These are phyloP conservation scores for Cavenderia fasciculata DNA, from an alignment of 78 protist species.

Conservation along the genomic window DNA sequence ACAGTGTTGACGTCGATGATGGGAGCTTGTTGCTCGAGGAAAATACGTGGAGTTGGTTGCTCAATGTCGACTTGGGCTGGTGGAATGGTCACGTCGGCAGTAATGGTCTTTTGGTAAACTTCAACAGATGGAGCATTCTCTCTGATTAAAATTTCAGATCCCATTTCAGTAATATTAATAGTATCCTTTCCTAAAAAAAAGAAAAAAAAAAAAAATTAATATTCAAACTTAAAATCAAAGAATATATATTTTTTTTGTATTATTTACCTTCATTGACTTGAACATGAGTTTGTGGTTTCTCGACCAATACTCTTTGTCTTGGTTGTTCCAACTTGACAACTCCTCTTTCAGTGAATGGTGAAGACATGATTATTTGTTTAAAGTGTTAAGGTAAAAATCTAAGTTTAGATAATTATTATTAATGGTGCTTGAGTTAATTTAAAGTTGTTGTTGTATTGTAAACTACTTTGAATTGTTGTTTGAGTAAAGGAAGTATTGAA, in stretches of 20 bases:
- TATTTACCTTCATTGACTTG: slow-evolving; percentile 48
- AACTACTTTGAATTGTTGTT: too few species aligned
- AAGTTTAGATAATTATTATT: too few species aligned
- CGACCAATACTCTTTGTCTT: slow-evolving; percentile 67
- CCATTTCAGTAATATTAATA: slow-evolving; percentile 29
- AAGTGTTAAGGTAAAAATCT: too few species aligned
- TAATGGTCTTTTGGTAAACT: slow-evolving; percentile 10
- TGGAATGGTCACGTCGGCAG: slow-evolving; percentile 54
- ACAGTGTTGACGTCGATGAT: slow-evolving; percentile 60
- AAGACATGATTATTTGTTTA: too few species aligned
- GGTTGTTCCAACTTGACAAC: slow-evolving; percentile 74
- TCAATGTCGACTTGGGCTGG: slow-evolving; percentile 70
- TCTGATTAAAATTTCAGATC: slow-evolving; percentile 46
- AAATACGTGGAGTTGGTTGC: slow-evolving; percentile 72
- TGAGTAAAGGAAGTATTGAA: too few species aligned
- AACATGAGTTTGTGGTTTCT: slow-evolving; percentile 64
- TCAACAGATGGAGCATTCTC: slow-evolving; percentile 46
- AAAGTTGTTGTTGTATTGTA: too few species aligned
- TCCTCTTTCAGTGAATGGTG: too few species aligned
- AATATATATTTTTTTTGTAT: too few species aligned
- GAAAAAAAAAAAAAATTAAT: too few species aligned
- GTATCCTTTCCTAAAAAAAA: slow-evolving; percentile 38
- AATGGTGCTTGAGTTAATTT: too few species aligned
- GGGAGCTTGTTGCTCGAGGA: slow-evolving; percentile 76
- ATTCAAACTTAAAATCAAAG: too few species aligned